Evolutionary conservation across 495 filamentous ascomycete genomes (phyloP).

Genomic region (Alectoria sarmentosa): DNA sequence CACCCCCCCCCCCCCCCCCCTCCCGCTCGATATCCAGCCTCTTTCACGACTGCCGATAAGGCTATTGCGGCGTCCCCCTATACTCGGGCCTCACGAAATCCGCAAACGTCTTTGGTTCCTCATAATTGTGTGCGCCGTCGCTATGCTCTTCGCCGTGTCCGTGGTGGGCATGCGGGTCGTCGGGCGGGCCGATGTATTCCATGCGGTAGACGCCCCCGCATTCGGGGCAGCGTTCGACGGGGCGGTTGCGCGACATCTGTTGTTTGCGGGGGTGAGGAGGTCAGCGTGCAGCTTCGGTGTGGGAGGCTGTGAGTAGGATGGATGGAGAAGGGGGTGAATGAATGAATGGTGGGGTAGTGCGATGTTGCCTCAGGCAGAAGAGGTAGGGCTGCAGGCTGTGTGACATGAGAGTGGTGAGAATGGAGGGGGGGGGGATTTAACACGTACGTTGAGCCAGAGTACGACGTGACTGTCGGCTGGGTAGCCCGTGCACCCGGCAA

Average conservation of each 20-base stretch:
- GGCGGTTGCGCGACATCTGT: slow-evolving; percentile 82
- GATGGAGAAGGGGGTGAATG: not conserved
- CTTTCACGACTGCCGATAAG: not conserved
- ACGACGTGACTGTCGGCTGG: slow-evolving; percentile 87
- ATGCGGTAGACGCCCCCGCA: slow-evolving; percentile 95
- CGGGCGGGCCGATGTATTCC: slow-evolving; percentile 83
- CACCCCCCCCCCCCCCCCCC: not conserved
- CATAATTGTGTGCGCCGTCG: slow-evolving; percentile 33
- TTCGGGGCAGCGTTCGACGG: slow-evolving; percentile 87
- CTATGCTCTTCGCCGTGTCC: slow-evolving; percentile 14
- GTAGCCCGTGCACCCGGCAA: slow-evolving; percentile 89
- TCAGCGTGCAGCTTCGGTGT: not conserved
- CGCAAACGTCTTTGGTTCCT: slow-evolving; percentile 75
- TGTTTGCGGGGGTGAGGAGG: slow-evolving; percentile 13
- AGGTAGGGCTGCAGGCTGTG: not conserved
- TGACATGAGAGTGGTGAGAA: not conserved
- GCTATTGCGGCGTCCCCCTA: slow-evolving; percentile 35
- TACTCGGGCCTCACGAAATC: slow-evolving; percentile 92
- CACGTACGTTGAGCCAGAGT: slow-evolving; percentile 79
- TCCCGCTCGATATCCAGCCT: slow-evolving; percentile 17
- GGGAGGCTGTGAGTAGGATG: not conserved
- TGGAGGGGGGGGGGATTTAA: not conserved
- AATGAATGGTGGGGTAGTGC: not conserved
- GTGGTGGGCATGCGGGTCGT: slow-evolving; percentile 54
- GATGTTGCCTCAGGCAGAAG: not conserved